A percentile compares a stretch with the other conserved stretches of the same genome.
Conservation (phyloP, 1,284 basidiomycete genomes). For the Puccinia hordei region DNA sequence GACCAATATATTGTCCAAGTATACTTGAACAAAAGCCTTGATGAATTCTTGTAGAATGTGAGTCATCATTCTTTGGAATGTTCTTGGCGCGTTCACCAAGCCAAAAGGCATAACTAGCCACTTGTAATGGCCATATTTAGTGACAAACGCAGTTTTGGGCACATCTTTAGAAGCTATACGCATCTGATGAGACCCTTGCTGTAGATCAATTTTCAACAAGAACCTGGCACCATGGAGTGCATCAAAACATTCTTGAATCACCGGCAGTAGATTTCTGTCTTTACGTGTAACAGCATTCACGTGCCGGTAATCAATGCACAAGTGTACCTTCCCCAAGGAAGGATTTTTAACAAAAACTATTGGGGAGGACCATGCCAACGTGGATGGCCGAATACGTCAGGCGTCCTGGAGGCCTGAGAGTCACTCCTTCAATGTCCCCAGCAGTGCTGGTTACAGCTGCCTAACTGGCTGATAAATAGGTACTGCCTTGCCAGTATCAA, state of each 20-base stretch:
- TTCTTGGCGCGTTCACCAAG: no score
- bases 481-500: no score
- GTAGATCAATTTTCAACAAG: conserved; percentile 14
- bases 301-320: conserved; percentile 5
- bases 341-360: conserved; percentile 10
- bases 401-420: neutral
- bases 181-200: conserved; percentile 30
- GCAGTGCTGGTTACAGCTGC: neutral
- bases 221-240: neutral
- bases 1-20: no score
- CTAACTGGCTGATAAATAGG: neutral
- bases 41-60: conserved; percentile 33
- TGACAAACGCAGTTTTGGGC: neutral
- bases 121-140: no score
- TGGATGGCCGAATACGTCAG: conserved; percentile 8
- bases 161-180: neutral
- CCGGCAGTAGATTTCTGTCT: neutral
- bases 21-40: conserved; percentile 12
- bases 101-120: no score
- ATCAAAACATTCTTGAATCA: no score
- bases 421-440: neutral
- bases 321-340: neutral
- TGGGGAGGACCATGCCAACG: conserved; percentile 14
- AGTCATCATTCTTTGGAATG: conserved; percentile 51
- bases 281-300: conserved; percentile 2